Conservation (phyloP, 768 basidiomycete species). For the Filobasidium wieringae region DNA sequence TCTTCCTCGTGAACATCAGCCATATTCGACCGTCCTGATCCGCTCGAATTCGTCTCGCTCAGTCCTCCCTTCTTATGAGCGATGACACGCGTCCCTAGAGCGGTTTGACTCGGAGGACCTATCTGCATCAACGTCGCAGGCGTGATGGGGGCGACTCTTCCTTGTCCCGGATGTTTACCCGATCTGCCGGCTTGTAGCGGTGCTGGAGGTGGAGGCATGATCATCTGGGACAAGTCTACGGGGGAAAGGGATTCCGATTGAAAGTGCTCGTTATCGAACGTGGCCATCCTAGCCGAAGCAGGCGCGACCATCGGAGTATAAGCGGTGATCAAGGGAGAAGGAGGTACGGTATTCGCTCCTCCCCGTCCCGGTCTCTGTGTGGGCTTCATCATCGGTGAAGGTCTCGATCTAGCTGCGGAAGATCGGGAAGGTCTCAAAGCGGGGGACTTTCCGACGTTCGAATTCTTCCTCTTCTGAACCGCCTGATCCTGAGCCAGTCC, state of each 20-base stretch:
- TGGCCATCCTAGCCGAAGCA: constrained; percentile 34
- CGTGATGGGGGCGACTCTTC: constrained; percentile 58
- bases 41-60: too few relatives aligned
- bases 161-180: not conserved
- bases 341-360: constrained; percentile 13
- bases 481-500: constrained; percentile 4
- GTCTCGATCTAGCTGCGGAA: constrained; percentile 25
- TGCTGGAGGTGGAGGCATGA: constrained; percentile 75
- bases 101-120: constrained; percentile 42
- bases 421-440: constrained; percentile 15
- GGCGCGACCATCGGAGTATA: constrained; percentile 34
- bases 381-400: constrained; percentile 37
- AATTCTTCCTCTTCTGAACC: not conserved
- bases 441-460: not conserved
- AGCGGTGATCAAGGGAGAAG: constrained; percentile 24
- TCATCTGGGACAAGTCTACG: constrained; percentile 52
- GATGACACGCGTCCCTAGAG: too few relatives aligned
- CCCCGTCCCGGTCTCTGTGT: constrained; percentile 21
- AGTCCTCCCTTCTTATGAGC: too few relatives aligned
- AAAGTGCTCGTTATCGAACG: constrained; percentile 15
- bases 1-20: not conserved
- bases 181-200: constrained; percentile 26
- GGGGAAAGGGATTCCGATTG: constrained; percentile 59
- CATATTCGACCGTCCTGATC: not conserved
- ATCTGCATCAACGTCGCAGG: constrained; percentile 90